These are phyloP conservation scores for Syncephalastrum contaminatum DNA, from an alignment of 371 early-diverging fungal genomes.

Conservation along the genomic window DNA sequence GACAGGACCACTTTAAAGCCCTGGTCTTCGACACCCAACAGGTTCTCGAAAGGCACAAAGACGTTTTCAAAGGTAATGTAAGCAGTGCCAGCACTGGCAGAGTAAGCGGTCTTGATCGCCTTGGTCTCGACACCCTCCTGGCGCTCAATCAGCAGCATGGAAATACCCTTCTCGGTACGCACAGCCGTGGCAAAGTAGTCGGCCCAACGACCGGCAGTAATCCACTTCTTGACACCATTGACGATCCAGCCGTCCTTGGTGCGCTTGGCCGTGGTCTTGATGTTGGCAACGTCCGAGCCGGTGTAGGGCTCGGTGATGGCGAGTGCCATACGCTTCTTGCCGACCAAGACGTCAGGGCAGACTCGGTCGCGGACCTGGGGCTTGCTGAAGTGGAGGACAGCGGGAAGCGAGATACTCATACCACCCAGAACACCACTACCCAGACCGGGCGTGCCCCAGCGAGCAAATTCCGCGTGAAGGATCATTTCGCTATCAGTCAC, in stretches of 20 bases:
- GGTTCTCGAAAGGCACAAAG: slow-evolving; percentile 77
- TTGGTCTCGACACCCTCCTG: slow-evolving; percentile 72
- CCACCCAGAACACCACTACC: slow-evolving; percentile 44
- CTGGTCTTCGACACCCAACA: slow-evolving; percentile 82
- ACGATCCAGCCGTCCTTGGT: slow-evolving; percentile 68
- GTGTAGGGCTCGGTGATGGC: slow-evolving; percentile 66
- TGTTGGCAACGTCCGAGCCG: slow-evolving; percentile 80
- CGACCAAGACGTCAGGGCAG: slow-evolving; percentile 66
- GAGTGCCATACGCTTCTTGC: slow-evolving; percentile 74
- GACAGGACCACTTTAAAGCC: slow-evolving; percentile 80
- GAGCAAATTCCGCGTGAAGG: slow-evolving; percentile 74
- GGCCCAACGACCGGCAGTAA: slow-evolving; percentile 71
- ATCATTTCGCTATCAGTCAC: slow-evolving; percentile 61
- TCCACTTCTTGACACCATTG: slow-evolving; percentile 87
- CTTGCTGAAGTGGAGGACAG: slow-evolving; percentile 48
- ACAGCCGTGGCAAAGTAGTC: slow-evolving; percentile 68
- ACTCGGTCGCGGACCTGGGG: slow-evolving; percentile 50
- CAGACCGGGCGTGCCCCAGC: slow-evolving; percentile 80
- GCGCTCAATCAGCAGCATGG: slow-evolving; percentile 66
- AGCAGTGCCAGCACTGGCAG: slow-evolving; percentile 69
- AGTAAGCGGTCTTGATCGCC: slow-evolving; percentile 65
- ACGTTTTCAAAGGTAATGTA: slow-evolving; percentile 80
- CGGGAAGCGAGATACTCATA: slow-evolving; percentile 54
- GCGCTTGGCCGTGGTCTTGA: slow-evolving; percentile 70
- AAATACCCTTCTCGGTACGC: slow-evolving; percentile 74